Conservation (phyloP, 164 flowering plant species). For the Malania oleifera region DNA sequence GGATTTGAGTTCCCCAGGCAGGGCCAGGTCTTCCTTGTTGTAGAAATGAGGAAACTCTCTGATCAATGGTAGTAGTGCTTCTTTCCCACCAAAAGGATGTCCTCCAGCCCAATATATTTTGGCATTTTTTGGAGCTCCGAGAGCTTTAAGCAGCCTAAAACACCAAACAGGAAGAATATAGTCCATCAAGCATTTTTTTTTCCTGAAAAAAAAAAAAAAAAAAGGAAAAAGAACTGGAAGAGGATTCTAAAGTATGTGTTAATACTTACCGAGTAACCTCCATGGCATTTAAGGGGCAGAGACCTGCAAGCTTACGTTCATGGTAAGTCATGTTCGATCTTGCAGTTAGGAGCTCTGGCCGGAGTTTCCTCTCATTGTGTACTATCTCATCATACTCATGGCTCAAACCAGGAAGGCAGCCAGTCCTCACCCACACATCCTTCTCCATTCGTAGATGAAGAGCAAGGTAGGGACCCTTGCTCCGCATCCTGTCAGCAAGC, state of each 20-base stretch:
- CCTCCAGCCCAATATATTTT: conserved; percentile 97
- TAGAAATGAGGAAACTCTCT: conserved; percentile 73
- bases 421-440: conserved; percentile 99
- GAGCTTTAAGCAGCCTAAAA: conserved; percentile 82
- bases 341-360: conserved; percentile 85
- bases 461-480: conserved; percentile 86
- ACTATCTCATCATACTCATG: conserved; percentile 70
- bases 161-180: background rate
- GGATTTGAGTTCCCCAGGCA: conserved; percentile 79
- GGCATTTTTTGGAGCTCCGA: conserved; percentile 79
- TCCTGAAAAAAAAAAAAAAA: too few species aligned
- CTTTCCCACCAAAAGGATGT: conserved; percentile 76
- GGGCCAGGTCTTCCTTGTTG: conserved; percentile 86
- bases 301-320: conserved; percentile 89
- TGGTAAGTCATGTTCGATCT: conserved; percentile 87
- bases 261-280: conserved; percentile 71
- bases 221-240: background rate
- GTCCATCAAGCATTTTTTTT: background rate
- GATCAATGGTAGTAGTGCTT: conserved; percentile 65
- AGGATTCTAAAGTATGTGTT: background rate
- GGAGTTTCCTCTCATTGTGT: conserved; percentile 55
- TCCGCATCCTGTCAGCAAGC: conserved; percentile 77
- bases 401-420: conserved; percentile 89
- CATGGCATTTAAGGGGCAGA: conserved; percentile 86
- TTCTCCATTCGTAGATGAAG: conserved; percentile 97